Conservation (phyloP, 192 early-diverging fungal genomes). For the Lunasporangiospora selenospora region DNA sequence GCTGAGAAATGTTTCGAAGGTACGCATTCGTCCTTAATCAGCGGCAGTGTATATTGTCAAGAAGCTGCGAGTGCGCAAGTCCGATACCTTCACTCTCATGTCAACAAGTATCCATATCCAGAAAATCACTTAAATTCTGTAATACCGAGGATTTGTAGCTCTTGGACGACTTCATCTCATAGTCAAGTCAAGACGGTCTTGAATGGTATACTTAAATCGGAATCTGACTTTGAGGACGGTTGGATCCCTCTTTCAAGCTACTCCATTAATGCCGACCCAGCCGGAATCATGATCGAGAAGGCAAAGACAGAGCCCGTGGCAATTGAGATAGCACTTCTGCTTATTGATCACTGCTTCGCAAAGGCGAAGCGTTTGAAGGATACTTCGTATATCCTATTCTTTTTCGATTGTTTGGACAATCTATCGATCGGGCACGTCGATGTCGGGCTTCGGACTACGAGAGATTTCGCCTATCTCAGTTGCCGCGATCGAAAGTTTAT, state of each 20-base stretch:
- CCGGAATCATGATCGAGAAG: not conserved
- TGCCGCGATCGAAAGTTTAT: not conserved
- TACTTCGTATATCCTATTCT: not conserved
- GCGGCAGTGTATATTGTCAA: too few relatives aligned
- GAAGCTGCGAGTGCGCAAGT: too few relatives aligned
- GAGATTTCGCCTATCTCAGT: not conserved
- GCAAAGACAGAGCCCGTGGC: not conserved
- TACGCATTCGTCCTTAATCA: too few relatives aligned
- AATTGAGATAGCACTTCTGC: not conserved
- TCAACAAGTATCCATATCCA: not conserved
- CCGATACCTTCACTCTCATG: too few relatives aligned
- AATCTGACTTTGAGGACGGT: too few relatives aligned
- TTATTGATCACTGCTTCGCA: not conserved
- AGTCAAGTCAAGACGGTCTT: too few relatives aligned
- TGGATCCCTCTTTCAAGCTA: not conserved
- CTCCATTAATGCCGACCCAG: not conserved
- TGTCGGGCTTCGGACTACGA: not conserved
- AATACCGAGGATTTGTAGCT: not conserved
- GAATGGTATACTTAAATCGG: too few relatives aligned
- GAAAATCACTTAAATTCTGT: not conserved
- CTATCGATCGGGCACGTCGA: not conserved
- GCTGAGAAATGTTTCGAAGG: too few relatives aligned
- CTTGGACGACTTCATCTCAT: too few relatives aligned
- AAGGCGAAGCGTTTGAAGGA: not conserved
- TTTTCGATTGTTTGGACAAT: not conserved